Conservation (phyloP, 164 flowering plant genomes). For the Annona squamosa region DNA sequence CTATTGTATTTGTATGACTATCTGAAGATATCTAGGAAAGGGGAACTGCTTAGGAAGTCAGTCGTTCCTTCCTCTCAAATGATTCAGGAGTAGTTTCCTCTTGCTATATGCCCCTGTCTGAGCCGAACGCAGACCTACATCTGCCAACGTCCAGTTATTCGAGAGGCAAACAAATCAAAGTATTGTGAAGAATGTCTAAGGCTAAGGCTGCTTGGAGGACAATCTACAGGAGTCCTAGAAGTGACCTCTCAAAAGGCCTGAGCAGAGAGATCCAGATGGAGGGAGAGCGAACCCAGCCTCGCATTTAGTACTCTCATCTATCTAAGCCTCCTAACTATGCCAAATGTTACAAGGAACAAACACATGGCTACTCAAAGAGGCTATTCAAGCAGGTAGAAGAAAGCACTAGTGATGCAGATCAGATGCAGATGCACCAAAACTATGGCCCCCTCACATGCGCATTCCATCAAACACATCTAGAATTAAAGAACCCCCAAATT, state of each 20-base stretch:
- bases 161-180: neutral
- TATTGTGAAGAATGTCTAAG: neutral
- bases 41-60: neutral
- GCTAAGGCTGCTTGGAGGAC: constrained; percentile 8
- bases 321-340: constrained; percentile 6
- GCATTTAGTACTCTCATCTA: neutral
- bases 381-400: neutral
- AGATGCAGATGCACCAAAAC: neutral
- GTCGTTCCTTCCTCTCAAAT: constrained; percentile 3
- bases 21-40: constrained; percentile 5
- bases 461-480: too few species aligned
- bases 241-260: neutral
- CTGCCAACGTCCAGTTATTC: constrained; percentile 1
- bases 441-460: neutral
- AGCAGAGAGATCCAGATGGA: neutral
- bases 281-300: neutral
- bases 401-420: neutral
- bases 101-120: constrained; percentile 3
- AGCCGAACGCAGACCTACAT: neutral
- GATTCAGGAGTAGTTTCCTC: neutral
- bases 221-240: neutral
- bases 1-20: neutral
- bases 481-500: too few species aligned
- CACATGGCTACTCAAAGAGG: constrained; percentile 6
- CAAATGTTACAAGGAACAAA: neutral